Evolutionary conservation across 257 asterid species (phyloP).

Genomic region (Nicotiana attenuata): DNA sequence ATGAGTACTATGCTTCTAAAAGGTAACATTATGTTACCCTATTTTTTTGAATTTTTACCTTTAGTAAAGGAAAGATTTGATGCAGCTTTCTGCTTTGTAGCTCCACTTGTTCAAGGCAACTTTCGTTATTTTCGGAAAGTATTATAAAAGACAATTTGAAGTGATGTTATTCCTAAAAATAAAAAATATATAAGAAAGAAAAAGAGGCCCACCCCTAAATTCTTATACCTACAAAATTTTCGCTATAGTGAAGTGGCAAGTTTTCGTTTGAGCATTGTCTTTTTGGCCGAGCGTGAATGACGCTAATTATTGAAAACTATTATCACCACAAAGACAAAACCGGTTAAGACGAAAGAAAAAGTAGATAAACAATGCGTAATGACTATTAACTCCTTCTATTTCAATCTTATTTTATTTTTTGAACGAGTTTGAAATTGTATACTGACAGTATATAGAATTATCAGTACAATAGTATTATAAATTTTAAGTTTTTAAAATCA

Average conservation of each 20-base stretch:
- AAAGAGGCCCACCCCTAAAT: neutral
- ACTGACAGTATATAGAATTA: neutral
- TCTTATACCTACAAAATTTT: neutral
- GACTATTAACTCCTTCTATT: neutral
- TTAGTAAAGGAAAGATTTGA: constrained; percentile 1
- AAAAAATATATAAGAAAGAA: too few relatives aligned
- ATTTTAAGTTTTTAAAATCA: neutral
- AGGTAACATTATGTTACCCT: neutral
- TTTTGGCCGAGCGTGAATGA: neutral
- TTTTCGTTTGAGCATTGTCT: neutral
- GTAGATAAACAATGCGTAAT: neutral
- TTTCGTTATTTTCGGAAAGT: constrained; percentile 6
- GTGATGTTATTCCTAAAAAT: neutral
- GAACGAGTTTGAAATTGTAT: neutral
- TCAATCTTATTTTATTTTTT: neutral
- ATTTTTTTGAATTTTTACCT: neutral
- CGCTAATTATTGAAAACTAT: constrained; percentile 6
- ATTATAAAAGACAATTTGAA: neutral
- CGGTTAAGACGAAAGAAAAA: neutral
- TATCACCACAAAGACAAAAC: neutral
- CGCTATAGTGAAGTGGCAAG: neutral
- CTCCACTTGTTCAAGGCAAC: constrained; percentile 4
- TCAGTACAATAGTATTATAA: neutral
- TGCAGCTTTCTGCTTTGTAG: neutral
- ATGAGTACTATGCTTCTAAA: neutral